Conservation (phyloP, 805 yeast genomes). For the Torulaspora maleeae region DNA sequence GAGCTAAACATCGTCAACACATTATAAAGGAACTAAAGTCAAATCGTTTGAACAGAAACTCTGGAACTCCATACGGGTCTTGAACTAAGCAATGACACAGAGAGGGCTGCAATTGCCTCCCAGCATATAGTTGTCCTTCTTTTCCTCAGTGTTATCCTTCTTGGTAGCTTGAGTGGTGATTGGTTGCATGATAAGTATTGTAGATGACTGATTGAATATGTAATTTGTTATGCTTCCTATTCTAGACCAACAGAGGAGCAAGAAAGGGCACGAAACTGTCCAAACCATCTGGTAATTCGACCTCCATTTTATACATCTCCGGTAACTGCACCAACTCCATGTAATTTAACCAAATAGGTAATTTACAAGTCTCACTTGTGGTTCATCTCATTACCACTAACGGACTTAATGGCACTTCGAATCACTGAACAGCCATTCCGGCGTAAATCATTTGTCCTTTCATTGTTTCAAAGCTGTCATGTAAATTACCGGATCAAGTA, state of each 20-base stretch:
- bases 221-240: background rate
- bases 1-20: background rate
- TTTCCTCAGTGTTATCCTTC: constrained; percentile 25
- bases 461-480: constrained; percentile 2
- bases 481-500: constrained; percentile 22
- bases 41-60: background rate
- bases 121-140: constrained; percentile 27
- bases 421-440: background rate
- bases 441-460: background rate
- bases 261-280: no score
- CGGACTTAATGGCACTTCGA: background rate
- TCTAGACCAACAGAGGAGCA: background rate
- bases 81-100: constrained; percentile 23
- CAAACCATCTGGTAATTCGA: no score
- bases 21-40: background rate
- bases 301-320: no score
- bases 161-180: constrained; percentile 27
- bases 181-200: constrained; percentile 22
- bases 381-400: background rate
- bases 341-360: constrained; percentile 7
- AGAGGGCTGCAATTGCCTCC: constrained; percentile 24
- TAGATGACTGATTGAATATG: background rate
- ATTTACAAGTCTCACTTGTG: background rate
- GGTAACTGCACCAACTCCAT: background rate
- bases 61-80: no score